phyloP scores from a whole-genome alignment of 176 grass and related monocot species.

The Aegilops speltoides region DNA sequence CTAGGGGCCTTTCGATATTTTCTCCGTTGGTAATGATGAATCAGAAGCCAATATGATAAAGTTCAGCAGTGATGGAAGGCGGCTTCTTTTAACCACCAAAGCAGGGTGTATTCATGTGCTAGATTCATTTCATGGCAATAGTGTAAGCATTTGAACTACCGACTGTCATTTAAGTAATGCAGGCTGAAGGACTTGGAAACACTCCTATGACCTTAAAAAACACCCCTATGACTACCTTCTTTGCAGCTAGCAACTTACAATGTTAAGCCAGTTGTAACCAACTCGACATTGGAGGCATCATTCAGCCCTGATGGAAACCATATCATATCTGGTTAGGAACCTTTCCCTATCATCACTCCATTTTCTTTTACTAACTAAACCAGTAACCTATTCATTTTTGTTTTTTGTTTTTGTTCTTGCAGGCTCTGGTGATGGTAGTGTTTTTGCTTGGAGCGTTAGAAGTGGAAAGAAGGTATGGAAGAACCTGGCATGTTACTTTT shows the following conservation, averaged over 20 bases:
- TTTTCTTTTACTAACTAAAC: background rate
- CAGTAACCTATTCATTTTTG: constrained; percentile 16
- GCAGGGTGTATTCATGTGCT: constrained; percentile 82
- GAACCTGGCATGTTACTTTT: background rate
- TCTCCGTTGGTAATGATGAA: constrained; percentile 61
- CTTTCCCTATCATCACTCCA: background rate
- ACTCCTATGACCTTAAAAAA: background rate
- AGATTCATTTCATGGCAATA: constrained; percentile 89
- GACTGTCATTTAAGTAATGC: background rate
- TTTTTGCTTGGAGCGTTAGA: constrained; percentile 93
- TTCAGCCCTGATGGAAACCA: constrained; percentile 97
- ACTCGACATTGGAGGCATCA: constrained; percentile 84
- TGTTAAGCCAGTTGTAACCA: constrained; percentile 76
- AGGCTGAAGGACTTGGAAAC: background rate
- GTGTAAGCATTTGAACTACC: constrained; percentile 47
- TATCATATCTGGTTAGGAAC: constrained; percentile 75
- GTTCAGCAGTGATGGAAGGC: constrained; percentile 84
- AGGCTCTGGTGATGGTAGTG: constrained; percentile 96
- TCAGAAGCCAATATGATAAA: constrained; percentile 91
- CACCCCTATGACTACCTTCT: background rate
- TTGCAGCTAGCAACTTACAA: constrained; percentile 70
- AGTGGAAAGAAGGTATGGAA: constrained; percentile 80
- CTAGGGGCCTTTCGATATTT: constrained; percentile 88
- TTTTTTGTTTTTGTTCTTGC: constrained; percentile 16
- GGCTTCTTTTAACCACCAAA: constrained; percentile 88